Evolutionary conservation across 129 eudicot species (phyloP).

Genomic region (Flaveria ramosissima): DNA sequence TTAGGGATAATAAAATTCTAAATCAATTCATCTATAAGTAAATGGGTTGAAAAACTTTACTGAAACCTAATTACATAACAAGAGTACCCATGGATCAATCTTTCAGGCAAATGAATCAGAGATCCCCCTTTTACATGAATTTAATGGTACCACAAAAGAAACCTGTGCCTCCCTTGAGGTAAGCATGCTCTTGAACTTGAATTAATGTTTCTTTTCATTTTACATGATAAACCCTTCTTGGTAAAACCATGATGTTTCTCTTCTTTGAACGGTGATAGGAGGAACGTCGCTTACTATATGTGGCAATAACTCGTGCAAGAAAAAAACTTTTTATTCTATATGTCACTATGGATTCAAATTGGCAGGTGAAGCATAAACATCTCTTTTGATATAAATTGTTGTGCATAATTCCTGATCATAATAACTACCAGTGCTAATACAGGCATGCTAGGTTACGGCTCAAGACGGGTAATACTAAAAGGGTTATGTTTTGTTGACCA

Average conservation of each 20-base stretch:
- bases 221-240: neutral
- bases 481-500: neutral
- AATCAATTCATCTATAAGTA: neutral
- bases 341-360: constrained; percentile 78
- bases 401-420: neutral
- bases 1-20: neutral
- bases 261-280: constrained; percentile 50
- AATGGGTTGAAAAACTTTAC: neutral
- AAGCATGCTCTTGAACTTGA: constrained; percentile 25
- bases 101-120: constrained; percentile 85
- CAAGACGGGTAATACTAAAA: neutral
- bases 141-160: constrained; percentile 65
- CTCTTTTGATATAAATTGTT: neutral
- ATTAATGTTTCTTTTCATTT: neutral
- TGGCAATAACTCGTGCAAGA: constrained; percentile 94
- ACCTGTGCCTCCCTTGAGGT: constrained; percentile 70
- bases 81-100: constrained; percentile 30
- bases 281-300: constrained; percentile 87
- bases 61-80: constrained; percentile 10
- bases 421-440: neutral
- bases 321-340: constrained; percentile 78
- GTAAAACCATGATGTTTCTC: neutral
- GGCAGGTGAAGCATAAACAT: constrained; percentile 66
- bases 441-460: neutral
- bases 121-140: constrained; percentile 93